Evolutionary conservation across 2,329 filamentous ascomycete genomes (phyloP).

Genomic region (Diplodia corticola): DNA sequence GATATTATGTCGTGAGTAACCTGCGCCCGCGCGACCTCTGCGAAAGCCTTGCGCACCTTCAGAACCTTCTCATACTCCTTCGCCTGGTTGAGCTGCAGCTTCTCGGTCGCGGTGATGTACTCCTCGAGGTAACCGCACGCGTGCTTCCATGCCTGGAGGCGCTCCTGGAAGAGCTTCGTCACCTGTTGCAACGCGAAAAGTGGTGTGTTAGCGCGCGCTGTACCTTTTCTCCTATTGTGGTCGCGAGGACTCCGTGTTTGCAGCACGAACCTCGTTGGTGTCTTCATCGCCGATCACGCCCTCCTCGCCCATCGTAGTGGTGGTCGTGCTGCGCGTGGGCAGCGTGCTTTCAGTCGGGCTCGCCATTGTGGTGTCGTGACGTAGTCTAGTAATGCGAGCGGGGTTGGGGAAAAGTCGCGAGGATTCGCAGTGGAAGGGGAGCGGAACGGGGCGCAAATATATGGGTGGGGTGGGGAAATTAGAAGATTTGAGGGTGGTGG

Average conservation of each 20-base stretch:
- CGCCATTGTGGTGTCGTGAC: constrained; percentile 30
- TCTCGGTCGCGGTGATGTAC: constrained; percentile 82
- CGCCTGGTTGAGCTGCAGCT: constrained; percentile 77
- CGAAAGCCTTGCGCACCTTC: constrained; percentile 60
- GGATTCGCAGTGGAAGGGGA: neutral
- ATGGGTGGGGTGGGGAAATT: constrained; percentile 8
- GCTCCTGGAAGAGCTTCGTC: constrained; percentile 72
- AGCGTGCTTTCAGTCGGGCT: constrained; percentile 35
- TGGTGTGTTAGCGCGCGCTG: constrained; percentile 1
- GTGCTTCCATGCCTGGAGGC: constrained; percentile 94
- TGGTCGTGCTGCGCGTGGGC: constrained; percentile 31
- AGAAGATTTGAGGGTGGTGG: constrained; percentile 3
- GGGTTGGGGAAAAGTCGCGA: neutral
- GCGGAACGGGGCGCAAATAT: neutral
- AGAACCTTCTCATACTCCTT: constrained; percentile 96
- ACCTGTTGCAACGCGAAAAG: constrained; percentile 28
- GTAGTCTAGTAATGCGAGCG: neutral
- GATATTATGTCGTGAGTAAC: neutral
- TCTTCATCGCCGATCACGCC: constrained; percentile 53
- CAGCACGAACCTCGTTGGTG: constrained; percentile 43
- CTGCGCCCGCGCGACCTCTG: neutral
- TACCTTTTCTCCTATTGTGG: neutral
- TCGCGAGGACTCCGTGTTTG: neutral
- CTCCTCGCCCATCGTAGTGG: constrained; percentile 41
- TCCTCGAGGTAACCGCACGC: constrained; percentile 88